A percentile compares a stretch with the other conserved stretches of the same genome.
These are phyloP conservation scores for Trichoderma pleuroti DNA, from an alignment of 2,329 filamentous ascomycete species.

Conservation along the genomic window DNA sequence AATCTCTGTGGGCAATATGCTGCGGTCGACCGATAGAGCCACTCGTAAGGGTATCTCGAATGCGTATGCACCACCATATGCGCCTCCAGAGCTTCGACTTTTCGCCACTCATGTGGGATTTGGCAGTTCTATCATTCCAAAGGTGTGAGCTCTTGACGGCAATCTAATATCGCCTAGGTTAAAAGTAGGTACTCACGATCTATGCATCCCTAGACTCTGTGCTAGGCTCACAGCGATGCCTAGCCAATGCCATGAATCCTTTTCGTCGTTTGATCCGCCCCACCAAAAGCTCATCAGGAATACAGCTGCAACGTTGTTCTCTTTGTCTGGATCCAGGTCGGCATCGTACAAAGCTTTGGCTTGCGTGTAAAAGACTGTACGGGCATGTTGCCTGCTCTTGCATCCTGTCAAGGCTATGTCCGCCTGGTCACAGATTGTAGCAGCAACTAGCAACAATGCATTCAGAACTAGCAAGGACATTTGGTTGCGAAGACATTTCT, in stretches of 20 bases:
- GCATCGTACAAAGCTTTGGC: background rate
- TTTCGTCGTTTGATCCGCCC: slow-evolving; percentile 1
- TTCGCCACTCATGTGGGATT: slow-evolving; percentile 1
- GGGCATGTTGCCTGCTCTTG: background rate
- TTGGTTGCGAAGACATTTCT: background rate
- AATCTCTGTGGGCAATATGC: background rate
- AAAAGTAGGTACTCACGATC: background rate
- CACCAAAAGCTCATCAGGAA: background rate
- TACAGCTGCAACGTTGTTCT: background rate
- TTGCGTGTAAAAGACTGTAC: background rate
- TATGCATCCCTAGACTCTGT: slow-evolving; percentile 2
- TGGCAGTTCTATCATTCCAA: background rate
- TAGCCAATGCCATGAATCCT: slow-evolving; percentile 2
- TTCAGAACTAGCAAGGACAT: background rate
- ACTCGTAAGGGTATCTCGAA: background rate
- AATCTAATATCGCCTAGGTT: too few relatives aligned
- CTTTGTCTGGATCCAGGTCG: background rate
- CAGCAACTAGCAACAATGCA: background rate
- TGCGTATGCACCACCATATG: slow-evolving; percentile 2
- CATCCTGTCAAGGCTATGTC: background rate
- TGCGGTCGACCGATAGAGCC: background rate
- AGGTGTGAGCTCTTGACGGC: background rate
- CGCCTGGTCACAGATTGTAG: background rate
- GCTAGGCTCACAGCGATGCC: background rate
- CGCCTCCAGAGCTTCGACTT: background rate